phyloP scores from a whole-genome alignment of 345 rosid genomes.

The Hibiscus tridactylites region DNA sequence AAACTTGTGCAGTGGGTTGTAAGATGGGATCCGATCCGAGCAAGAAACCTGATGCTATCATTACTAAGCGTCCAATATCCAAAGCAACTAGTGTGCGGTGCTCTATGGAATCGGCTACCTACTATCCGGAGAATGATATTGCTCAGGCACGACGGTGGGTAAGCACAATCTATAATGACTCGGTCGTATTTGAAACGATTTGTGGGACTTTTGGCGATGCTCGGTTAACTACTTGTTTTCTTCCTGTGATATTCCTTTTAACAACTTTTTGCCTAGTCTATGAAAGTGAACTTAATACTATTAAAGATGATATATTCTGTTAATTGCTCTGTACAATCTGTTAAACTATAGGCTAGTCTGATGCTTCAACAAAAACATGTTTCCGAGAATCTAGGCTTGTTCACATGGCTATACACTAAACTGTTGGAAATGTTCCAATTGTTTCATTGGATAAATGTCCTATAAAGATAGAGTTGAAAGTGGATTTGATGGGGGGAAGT shows the following conservation, averaged over 20 bases:
- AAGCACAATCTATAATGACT: slow-evolving; percentile 53
- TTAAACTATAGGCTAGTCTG: too few relatives aligned
- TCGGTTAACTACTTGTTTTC: not conserved
- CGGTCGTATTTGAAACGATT: not conserved
- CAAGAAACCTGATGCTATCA: slow-evolving; percentile 54
- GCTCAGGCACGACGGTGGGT: slow-evolving; percentile 97
- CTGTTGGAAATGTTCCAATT: not conserved
- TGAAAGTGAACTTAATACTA: too few relatives aligned
- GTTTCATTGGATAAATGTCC: not conserved
- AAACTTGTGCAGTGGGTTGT: slow-evolving; percentile 61
- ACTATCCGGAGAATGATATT: slow-evolving; percentile 66
- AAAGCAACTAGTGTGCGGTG: slow-evolving; percentile 50
- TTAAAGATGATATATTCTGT: too few relatives aligned
- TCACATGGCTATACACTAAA: not conserved
- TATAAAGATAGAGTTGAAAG: not conserved
- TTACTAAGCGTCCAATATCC: slow-evolving; percentile 32
- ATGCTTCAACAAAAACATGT: not conserved
- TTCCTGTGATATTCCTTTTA: not conserved
- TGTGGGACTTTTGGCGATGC: too few relatives aligned
- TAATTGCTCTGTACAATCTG: too few relatives aligned
- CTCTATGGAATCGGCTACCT: slow-evolving; percentile 90
- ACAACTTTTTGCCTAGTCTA: not conserved
- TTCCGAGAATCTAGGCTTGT: not conserved
- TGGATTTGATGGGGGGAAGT: not conserved
- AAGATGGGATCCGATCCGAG: slow-evolving; percentile 37